Evolutionary conservation across 2,329 filamentous ascomycete genomes (phyloP), one percentile per base, ranked within the genome.

Genomic region (Fusarium metavorans): DNA sequence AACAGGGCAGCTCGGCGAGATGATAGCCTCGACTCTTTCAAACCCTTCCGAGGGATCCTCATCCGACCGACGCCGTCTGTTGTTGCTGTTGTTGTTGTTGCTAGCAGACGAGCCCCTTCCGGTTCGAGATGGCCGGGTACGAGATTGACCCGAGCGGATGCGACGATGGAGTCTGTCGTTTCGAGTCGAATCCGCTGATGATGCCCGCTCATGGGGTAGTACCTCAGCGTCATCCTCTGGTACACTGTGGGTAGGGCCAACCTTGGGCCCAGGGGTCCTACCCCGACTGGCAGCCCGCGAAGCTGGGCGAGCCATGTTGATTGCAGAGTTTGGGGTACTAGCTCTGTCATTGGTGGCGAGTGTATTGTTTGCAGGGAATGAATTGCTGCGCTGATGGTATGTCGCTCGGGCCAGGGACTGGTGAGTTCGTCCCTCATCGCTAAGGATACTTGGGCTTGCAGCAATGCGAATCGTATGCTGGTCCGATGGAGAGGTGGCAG

Each of bases 311-410:
- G 25, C 32, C n/a, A 37, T 54, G n/a, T 50, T 45, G 5, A 43
- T 37, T 11, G n/a, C 63, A 13, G 67, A 48, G n/a, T 56, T 48
- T 1, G 65, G 50, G 0, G 68, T 71, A 13, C 6, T n/a, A 27
- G 61, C 23, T 34, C 41, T 43, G 9, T 48, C 45, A 9, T 57
- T 56, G 11, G 32, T 27, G 9, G 37, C 9, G 20, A 5, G 11
- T 18, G 35, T 14, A 8, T 37, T 9, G 41, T 68, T 54, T 11
- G 41, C 4, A 8, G 57, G 37, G 2, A 25, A 63, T 1, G 73
- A 76, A 27, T 74, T 74, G 37, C 68, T 69, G 4, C 73, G 67
- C 18, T 76, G 71, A 10, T 67, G 64, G 27, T 50, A n/a, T 7
- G 37, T 43, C 9, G 20, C 34, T 5, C 65, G 30, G 2, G 58